phyloP scores from a whole-genome alignment of 306 rosid species.

The Geum urbanum region DNA sequence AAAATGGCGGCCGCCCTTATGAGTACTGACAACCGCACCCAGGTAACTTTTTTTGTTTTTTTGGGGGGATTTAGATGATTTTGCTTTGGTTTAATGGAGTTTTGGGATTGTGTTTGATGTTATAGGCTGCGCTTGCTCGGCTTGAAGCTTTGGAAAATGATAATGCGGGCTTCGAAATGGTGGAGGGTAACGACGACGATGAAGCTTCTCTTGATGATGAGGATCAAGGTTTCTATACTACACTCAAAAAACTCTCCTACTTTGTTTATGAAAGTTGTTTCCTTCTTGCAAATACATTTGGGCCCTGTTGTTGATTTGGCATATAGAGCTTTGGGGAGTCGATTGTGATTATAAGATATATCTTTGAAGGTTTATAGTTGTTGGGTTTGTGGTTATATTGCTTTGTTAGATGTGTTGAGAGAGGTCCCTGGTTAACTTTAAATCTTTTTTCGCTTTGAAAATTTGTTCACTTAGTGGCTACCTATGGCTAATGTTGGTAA shows the following conservation, averaged over 20 bases:
- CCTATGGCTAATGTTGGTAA: background rate
- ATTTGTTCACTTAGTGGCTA: background rate
- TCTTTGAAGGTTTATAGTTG: background rate
- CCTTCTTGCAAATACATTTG: background rate
- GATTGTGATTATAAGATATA: background rate
- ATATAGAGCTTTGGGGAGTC: background rate
- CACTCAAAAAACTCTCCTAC: background rate
- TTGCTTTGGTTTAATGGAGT: background rate
- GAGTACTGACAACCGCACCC: conserved; percentile 74
- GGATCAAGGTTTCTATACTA: conserved; percentile 57
- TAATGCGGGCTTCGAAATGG: conserved; percentile 62
- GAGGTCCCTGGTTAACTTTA: background rate
- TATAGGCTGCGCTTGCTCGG: conserved; percentile 77
- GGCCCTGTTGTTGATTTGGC: background rate
- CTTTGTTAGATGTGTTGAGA: background rate
- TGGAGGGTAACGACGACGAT: conserved; percentile 57
- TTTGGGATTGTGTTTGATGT: background rate
- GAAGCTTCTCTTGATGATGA: conserved; percentile 91
- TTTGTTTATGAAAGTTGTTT: too few relatives aligned
- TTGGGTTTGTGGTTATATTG: conserved; percentile 1
- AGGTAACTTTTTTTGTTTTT: conserved; percentile 40
- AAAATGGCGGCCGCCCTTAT: conserved; percentile 85
- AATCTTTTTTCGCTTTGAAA: background rate
- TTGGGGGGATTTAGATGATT: background rate
- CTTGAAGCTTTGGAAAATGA: conserved; percentile 92